Base-by-base conservation (phyloP, 106 monocot genomes). In the Phalaenopsis aphrodite region DNA sequence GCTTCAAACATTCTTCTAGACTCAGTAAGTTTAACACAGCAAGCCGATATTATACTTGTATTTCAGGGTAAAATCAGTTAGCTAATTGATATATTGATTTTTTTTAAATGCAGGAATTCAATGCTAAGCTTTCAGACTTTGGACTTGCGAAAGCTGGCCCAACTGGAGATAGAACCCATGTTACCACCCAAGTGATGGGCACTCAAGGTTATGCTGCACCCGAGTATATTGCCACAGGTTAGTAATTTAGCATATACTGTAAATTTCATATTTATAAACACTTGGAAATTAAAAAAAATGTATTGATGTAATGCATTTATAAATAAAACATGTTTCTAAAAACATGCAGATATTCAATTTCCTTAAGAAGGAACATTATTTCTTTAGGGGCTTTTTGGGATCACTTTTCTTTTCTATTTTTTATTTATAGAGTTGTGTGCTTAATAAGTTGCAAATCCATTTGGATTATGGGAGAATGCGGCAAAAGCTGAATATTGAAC, bases 201-300 rank as follows among this genome's bases (percentile, higher is more conserved):
- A 91, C 91, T 65, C 86, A 85, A 76, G 91, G 91, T 43, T 91
- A 91, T 64, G 88, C 91, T 37, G 91, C 91, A 78, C 91, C 91
- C 1, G 91, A 91, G 80, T 91, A 91, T 23, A 47, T 91, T 17
- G 88, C 91, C 41, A 91, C 88, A 88, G 91, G 88, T 90, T 45
- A 39, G 23, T 12, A 52, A 52, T 10, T 52, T 52, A 12, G 52
- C 52, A 52, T 52, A 52, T 61, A n/a, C 61, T n/a, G 61, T 61
- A 61, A 21, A 61, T 61, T 61, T 61, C 21, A 52, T 52, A 10
- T 52, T 52, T 10, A 52, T 52, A 52, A 14, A 14, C 12, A 12
- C 52, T 52, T 12, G 52, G 14, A 52, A 12, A 52, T 12, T 12
- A 10, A 52, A 52, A 52, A 3, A 52, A 12, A 52, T 52, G 52